These are phyloP conservation scores for Holtermannia corniformis DNA, from an alignment of 768 basidiomycete species.

Conservation along the genomic window DNA sequence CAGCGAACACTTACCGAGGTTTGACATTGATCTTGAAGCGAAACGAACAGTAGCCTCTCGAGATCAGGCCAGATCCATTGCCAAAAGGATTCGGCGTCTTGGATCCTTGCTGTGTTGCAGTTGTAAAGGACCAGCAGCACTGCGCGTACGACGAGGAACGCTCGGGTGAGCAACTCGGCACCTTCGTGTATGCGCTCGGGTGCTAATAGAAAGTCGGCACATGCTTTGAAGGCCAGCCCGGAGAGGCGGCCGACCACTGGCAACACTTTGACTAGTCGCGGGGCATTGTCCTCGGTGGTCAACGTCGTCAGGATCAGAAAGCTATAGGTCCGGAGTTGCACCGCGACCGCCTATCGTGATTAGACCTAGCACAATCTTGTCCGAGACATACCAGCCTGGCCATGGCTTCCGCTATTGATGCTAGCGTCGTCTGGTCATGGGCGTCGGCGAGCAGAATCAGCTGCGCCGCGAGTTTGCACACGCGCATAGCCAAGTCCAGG, in stretches of 20 bases:
- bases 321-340: constrained; percentile 19
- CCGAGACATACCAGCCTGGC: neutral
- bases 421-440: neutral
- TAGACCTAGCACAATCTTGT: neutral
- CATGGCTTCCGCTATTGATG: too few relatives aligned
- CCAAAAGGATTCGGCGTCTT: constrained; percentile 14
- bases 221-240: constrained; percentile 16
- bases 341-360: constrained; percentile 6
- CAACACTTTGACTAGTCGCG: constrained; percentile 9
- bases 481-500: constrained; percentile 3
- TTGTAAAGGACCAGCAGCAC: constrained; percentile 4
- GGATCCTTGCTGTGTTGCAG: too few relatives aligned
- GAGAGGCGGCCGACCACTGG: constrained; percentile 19
- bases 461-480: constrained; percentile 5
- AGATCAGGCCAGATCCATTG: constrained; percentile 24
- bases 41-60: constrained; percentile 17
- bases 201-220: constrained; percentile 16
- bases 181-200: constrained; percentile 21
- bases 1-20: constrained; percentile 18
- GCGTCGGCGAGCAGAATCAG: constrained; percentile 17
- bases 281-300: neutral
- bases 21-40: constrained; percentile 15
- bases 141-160: constrained; percentile 13
- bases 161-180: constrained; percentile 18
- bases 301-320: constrained; percentile 16